Percentiles rank a stretch among this genome's conserved stretches.
phyloP scores from a whole-genome alignment of 345 rosid species.

The Aquilaria yunnanensis region DNA sequence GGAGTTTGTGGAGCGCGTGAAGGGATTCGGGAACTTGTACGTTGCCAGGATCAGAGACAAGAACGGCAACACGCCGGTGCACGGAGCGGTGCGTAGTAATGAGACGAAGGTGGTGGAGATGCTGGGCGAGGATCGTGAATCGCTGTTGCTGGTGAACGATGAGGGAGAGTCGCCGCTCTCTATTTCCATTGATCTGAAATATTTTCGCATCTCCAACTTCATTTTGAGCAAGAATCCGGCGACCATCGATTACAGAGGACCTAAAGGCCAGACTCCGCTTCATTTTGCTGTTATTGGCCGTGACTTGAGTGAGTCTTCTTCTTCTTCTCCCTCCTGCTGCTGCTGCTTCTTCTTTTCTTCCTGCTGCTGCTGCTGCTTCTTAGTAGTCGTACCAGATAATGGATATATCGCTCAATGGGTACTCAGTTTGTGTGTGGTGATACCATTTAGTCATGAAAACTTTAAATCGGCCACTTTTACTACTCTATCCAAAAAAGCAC shows the following conservation, averaged over 20 bases:
- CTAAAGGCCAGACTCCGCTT: not conserved
- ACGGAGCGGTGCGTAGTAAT: conserved; percentile 2
- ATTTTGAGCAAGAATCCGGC: not conserved
- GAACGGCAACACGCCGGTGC: not conserved
- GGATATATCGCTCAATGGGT: no score
- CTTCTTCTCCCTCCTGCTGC: no score
- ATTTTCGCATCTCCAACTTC: not conserved
- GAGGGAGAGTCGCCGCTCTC: not conserved
- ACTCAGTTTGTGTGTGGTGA: no score
- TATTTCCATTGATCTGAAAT: conserved; percentile 4
- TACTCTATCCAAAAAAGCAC: no score
- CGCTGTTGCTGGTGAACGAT: not conserved
- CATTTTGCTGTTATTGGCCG: conserved; percentile 1
- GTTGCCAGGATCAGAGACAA: conserved; percentile 1
- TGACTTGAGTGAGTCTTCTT: not conserved
- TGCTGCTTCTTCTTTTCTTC: no score
- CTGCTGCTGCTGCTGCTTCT: no score
- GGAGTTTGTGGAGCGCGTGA: not conserved
- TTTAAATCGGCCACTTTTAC: no score
- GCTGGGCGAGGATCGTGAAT: conserved; percentile 6
- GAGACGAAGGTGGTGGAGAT: not conserved
- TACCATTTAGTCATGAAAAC: no score
- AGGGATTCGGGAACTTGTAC: not conserved
- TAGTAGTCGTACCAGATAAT: no score
- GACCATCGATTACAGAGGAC: conserved; percentile 4